A percentile compares a stretch with the other conserved stretches of the same genome.
phyloP scores from a whole-genome alignment of 2,329 filamentous ascomycete species.

The Talaromyces islandicus region DNA sequence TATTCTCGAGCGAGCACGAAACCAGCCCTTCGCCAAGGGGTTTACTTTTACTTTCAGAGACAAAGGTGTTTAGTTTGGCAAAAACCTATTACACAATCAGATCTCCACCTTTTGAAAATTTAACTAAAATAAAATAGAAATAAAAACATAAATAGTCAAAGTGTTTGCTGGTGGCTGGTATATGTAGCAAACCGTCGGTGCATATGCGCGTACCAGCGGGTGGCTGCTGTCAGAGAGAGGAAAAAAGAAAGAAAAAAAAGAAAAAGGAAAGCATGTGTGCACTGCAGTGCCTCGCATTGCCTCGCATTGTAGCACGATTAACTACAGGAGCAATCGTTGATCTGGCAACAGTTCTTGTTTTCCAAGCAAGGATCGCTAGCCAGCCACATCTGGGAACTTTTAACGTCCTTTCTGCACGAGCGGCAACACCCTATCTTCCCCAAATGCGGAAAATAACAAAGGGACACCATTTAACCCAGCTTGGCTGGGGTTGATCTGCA shows the following conservation, averaged over 20 bases:
- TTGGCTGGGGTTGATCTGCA: not conserved
- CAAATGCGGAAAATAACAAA: not conserved
- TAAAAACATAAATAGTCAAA: not conserved
- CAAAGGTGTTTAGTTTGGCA: not conserved
- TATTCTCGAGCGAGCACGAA: not conserved
- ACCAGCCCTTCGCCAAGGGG: not conserved
- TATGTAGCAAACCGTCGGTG: not conserved
- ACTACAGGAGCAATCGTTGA: not conserved
- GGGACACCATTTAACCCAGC: not conserved
- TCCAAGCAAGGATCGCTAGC: not conserved
- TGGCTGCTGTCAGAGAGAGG: constrained; percentile 6
- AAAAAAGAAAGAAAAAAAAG: not conserved
- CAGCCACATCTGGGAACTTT: not conserved
- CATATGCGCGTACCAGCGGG: constrained; percentile 6
- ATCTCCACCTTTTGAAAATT: not conserved
- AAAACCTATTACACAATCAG: not conserved
- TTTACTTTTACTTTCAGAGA: not conserved
- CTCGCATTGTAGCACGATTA: not conserved
- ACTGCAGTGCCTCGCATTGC: not conserved
- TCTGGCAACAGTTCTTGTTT: not conserved
- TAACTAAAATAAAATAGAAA: too few species aligned
- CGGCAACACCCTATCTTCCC: not conserved
- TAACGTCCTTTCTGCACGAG: not conserved
- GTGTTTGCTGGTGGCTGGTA: constrained; percentile 5
- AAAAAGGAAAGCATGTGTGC: constrained; percentile 5